Percentiles rank a stretch among this genome's conserved stretches.
Evolutionary conservation across 2,329 filamentous ascomycete species (phyloP).

Genomic region (Celoporthe dispersa): DNA sequence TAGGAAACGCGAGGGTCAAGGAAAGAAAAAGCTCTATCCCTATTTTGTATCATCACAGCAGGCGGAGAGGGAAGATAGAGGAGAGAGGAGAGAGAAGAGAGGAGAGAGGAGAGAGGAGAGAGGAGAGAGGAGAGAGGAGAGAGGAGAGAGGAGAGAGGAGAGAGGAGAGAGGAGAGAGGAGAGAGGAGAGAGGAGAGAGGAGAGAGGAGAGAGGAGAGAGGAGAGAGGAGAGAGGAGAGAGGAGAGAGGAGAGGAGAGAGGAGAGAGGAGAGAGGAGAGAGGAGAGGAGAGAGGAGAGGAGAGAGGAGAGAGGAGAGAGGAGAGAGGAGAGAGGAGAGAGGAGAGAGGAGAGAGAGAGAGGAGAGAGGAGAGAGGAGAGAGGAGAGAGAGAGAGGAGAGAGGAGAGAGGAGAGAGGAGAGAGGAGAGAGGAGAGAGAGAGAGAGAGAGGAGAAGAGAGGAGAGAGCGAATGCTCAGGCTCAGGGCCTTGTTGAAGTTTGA

Average conservation of each 20-base stretch:
- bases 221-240: neutral
- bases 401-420: no score
- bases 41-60: slow-evolving; percentile 35
- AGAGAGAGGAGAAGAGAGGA: no score
- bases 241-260: neutral
- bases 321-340: neutral
- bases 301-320: no score
- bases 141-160: neutral
- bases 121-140: no score
- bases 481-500: neutral
- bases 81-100: neutral
- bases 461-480: neutral
- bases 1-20: slow-evolving; percentile 26
- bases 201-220: no score
- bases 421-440: neutral
- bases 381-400: neutral
- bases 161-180: no score
- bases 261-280: neutral
- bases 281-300: no score
- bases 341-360: no score
- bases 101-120: no score
- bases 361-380: no score
- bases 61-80: slow-evolving; percentile 8
- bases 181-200: neutral
- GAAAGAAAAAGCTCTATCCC: slow-evolving; percentile 31